phyloP scores from a whole-genome alignment of 1,139 yeast species.

The Zygoascus sp. region DNA sequence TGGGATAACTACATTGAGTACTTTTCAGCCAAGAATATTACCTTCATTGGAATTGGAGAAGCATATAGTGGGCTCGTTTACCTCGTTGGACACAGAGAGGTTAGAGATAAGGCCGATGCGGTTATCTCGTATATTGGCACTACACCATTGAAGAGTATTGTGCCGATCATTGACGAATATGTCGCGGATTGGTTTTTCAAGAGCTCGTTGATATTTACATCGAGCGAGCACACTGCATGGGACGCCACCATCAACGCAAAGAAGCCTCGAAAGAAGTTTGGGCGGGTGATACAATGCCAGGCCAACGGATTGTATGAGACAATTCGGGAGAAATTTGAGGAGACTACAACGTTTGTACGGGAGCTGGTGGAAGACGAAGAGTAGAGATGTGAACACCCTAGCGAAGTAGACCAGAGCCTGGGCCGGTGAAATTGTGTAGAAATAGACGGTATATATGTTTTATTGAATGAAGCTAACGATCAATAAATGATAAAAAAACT shows the following conservation, averaged over 20 bases:
- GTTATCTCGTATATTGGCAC: constrained; percentile 68
- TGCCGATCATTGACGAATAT: constrained; percentile 83
- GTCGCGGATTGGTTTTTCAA: constrained; percentile 89
- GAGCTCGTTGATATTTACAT: constrained; percentile 77
- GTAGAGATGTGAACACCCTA: not conserved
- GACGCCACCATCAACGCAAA: constrained; percentile 51
- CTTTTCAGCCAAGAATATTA: constrained; percentile 64
- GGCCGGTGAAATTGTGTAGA: too few relatives aligned
- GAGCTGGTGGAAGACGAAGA: constrained; percentile 43
- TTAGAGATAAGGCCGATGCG: constrained; percentile 64
- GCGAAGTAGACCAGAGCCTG: too few relatives aligned
- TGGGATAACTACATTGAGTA: constrained; percentile 91
- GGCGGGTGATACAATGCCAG: constrained; percentile 74
- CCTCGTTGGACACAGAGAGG: constrained; percentile 69
- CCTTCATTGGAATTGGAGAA: constrained; percentile 86
- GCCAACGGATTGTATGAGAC: constrained; percentile 68
- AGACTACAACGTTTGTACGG: constrained; percentile 74
- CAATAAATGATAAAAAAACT: not conserved
- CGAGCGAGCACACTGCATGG: constrained; percentile 76
- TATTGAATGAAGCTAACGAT: not conserved
- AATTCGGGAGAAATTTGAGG: constrained; percentile 77
- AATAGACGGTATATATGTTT: not conserved
- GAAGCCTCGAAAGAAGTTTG: constrained; percentile 83
- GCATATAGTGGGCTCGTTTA: constrained; percentile 85
- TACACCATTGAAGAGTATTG: constrained; percentile 64